A percentile compares a stretch with the other conserved stretches of the same genome.
phyloP scores from a whole-genome alignment of 1,139 yeast genomes.

The Diutina catenulata region DNA sequence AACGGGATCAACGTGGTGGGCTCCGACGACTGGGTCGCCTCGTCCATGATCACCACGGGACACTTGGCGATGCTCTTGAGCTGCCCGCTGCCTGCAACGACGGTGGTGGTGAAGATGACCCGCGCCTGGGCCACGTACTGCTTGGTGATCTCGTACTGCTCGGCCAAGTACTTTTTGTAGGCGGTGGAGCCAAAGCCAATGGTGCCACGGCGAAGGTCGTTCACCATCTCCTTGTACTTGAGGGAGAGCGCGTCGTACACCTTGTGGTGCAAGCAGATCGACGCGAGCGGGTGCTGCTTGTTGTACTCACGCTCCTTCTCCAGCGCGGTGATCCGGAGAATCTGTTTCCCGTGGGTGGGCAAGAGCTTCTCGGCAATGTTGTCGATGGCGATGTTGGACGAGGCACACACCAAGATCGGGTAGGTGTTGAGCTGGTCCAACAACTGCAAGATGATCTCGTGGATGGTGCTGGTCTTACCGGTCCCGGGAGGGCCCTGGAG shows the following conservation, averaged over 20 bases:
- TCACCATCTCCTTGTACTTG: constrained; percentile 27
- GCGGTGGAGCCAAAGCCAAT: constrained; percentile 21
- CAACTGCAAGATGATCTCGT: constrained; percentile 53
- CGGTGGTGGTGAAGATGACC: constrained; percentile 61
- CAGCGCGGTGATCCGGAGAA: constrained; percentile 48
- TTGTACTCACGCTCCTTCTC: constrained; percentile 54
- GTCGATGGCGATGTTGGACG: constrained; percentile 67
- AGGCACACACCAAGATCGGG: constrained; percentile 65
- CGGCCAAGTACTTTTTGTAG: constrained; percentile 36
- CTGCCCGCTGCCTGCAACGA: constrained; percentile 58
- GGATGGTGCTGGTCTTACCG: constrained; percentile 56
- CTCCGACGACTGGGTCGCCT: constrained; percentile 58
- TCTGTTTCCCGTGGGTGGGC: constrained; percentile 35
- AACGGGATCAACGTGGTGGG: constrained; percentile 60
- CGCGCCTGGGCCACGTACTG: constrained; percentile 51
- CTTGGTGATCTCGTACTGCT: constrained; percentile 32
- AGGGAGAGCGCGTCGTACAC: constrained; percentile 38
- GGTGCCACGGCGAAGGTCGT: constrained; percentile 26
- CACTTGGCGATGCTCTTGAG: constrained; percentile 41
- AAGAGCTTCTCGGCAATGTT: constrained; percentile 62
- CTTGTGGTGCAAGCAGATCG: constrained; percentile 54
- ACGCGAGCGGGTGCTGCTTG: constrained; percentile 39
- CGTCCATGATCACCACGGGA: constrained; percentile 55
- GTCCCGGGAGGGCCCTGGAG: constrained; percentile 65
- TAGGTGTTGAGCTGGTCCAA: constrained; percentile 37